Evolutionary conservation across 2,329 filamentous ascomycete species (phyloP).

Genomic region (Ophiostoma piceae): DNA sequence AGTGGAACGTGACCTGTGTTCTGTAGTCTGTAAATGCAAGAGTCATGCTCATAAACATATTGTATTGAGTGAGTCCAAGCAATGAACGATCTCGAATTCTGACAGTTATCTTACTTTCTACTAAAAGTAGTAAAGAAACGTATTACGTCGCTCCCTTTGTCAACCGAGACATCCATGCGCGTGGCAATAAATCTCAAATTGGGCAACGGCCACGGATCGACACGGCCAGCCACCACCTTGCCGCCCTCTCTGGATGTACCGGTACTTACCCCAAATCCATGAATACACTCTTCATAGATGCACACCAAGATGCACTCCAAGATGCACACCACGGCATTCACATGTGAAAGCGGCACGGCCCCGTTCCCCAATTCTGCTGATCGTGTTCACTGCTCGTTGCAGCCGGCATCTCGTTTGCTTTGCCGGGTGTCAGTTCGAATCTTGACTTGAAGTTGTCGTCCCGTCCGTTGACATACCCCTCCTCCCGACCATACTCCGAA

Average conservation of each 20-base stretch:
- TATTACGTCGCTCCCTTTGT: background rate
- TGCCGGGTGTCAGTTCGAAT: background rate
- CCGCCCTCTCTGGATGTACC: background rate
- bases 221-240: background rate
- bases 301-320: no score
- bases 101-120: no score
- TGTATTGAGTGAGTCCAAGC: background rate
- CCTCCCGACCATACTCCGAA: background rate
- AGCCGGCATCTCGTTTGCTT: background rate
- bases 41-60: no score
- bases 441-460: background rate
- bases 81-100: background rate
- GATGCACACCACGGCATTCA: background rate
- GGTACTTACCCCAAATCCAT: background rate
- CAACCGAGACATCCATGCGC: background rate
- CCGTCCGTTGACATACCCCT: background rate
- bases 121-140: no score
- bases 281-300: background rate
- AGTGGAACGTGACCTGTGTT: no score
- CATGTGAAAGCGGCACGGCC: constrained; percentile 3
- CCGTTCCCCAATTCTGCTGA: background rate
- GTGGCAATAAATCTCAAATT: background rate
- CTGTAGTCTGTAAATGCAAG: no score
- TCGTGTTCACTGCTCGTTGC: background rate
- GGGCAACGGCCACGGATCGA: background rate